A percentile compares a stretch with the other conserved stretches of the same genome.
phyloP scores from a whole-genome alignment of 371 early-diverging fungal species.

The Mucor circinelloides region DNA sequence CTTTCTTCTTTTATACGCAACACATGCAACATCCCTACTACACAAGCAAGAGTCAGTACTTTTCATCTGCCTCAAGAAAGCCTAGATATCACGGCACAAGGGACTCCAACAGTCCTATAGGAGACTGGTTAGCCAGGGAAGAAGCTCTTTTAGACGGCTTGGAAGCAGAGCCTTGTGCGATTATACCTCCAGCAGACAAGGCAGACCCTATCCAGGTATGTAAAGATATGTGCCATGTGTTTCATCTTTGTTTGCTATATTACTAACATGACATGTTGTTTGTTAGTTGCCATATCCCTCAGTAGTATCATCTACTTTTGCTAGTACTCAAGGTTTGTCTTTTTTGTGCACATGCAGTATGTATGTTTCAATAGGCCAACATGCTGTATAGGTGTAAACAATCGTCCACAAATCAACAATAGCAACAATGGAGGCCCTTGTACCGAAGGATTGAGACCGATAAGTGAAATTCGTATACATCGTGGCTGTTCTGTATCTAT shows the following conservation, averaged over 20 bases:
- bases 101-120: background rate
- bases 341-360: too few relatives aligned
- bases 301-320: background rate
- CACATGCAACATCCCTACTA: background rate
- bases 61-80: background rate
- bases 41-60: background rate
- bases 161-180: background rate
- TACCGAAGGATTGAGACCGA: conserved; percentile 12
- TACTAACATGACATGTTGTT: background rate
- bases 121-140: conserved; percentile 38
- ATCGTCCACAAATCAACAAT: background rate
- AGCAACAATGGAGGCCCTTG: background rate
- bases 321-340: background rate
- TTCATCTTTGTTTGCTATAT: background rate
- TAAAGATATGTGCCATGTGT: background rate
- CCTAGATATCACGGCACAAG: background rate
- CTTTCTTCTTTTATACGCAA: background rate
- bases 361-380: background rate
- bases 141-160: conserved; percentile 17
- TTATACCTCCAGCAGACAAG: background rate
- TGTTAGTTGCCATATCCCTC: background rate
- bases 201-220: background rate
- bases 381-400: background rate
- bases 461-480: conserved; percentile 30
- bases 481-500: background rate